These are phyloP conservation scores for Aquilaria yunnanensis DNA, from an alignment of 345 rosid genomes.

Conservation along the genomic window DNA sequence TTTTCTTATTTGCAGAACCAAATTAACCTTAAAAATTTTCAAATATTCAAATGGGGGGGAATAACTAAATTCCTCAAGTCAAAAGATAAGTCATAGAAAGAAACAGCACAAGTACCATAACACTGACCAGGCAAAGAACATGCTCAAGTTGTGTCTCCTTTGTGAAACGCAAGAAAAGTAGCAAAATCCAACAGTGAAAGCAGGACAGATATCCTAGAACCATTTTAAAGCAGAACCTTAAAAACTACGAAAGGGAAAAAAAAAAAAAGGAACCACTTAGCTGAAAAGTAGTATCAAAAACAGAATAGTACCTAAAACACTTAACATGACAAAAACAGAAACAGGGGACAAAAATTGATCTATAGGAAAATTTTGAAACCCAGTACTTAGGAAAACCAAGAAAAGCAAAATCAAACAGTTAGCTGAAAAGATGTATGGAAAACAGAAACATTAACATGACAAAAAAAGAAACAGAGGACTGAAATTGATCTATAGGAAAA, in stretches of 20 bases:
- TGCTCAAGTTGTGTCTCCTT: neutral
- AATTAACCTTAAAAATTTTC: neutral
- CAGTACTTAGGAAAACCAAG: neutral
- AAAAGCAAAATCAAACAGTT: neutral
- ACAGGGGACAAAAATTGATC: too few species aligned
- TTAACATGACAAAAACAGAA: too few species aligned
- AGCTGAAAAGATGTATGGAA: neutral
- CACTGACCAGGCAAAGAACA: conserved; percentile 2
- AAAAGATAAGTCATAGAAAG: conserved; percentile 12
- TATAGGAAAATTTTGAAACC: too few species aligned
- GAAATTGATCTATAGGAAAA: neutral
- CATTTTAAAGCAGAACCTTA: neutral
- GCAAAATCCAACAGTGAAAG: neutral
- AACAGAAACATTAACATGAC: neutral
- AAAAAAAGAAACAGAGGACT: neutral
- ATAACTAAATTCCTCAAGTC: neutral
- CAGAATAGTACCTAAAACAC: too few species aligned
- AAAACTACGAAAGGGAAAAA: too few species aligned
- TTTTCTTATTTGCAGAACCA: neutral
- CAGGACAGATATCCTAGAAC: conserved; percentile 3
- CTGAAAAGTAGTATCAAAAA: too few species aligned
- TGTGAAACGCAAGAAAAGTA: conserved; percentile 2
- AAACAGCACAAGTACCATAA: conserved; percentile 9
- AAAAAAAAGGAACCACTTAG: too few species aligned
- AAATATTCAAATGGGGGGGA: conserved; percentile 12